These are phyloP conservation scores for Coniochaeta hoffmannii DNA, from an alignment of 2,329 filamentous ascomycete species.

Conservation along the genomic window DNA sequence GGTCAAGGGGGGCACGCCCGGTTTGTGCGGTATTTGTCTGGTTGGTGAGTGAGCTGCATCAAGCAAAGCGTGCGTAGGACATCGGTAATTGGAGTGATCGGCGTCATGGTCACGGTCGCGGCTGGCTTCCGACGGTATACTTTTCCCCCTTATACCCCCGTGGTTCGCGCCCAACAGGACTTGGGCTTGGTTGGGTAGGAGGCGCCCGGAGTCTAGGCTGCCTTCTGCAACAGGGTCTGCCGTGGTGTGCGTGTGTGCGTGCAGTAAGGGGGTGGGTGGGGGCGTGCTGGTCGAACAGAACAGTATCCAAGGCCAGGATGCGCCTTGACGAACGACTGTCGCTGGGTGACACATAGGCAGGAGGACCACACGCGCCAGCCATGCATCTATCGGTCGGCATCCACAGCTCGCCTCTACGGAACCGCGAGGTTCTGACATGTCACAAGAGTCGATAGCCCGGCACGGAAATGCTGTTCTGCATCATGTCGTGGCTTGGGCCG, in stretches of 20 bases:
- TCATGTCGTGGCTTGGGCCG: background rate
- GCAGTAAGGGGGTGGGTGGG: background rate
- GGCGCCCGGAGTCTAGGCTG: background rate
- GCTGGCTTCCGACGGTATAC: background rate
- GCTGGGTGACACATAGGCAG: background rate
- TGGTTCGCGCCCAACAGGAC: background rate
- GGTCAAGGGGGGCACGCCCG: slow-evolving; percentile 13
- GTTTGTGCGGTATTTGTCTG: slow-evolving; percentile 11
- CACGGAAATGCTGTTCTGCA: background rate
- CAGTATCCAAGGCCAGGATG: background rate
- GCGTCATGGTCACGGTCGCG: slow-evolving; percentile 5
- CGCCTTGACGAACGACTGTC: background rate
- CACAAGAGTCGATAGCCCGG: background rate
- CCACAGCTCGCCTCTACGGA: background rate
- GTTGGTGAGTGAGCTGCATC: slow-evolving; percentile 10
- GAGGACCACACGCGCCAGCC: background rate
- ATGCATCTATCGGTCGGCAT: background rate
- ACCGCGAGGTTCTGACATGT: background rate
- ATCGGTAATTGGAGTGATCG: slow-evolving; percentile 3
- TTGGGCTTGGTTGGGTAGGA: background rate
- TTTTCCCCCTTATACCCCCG: background rate
- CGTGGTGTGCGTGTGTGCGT: background rate
- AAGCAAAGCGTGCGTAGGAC: slow-evolving; percentile 10
- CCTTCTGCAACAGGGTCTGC: background rate
- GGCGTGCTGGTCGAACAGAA: background rate